Evolutionary conservation across 768 basidiomycete genomes (phyloP), one percentile per base, ranked within the genome.

Genomic region (Trametes gibbosa): DNA sequence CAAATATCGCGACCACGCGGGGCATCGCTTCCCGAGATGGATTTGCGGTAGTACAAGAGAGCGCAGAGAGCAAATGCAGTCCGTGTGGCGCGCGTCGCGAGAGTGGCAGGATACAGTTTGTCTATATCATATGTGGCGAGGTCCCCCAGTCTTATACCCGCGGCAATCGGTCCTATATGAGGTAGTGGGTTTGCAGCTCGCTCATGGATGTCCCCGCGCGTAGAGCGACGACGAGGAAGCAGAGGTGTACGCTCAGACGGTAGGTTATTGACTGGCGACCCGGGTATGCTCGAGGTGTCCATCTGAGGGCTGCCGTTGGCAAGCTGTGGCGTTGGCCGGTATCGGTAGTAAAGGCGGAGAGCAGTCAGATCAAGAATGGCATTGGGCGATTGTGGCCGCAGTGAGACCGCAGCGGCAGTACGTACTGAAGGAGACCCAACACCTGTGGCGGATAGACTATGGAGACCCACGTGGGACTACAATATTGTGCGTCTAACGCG

Each of bases 1-100:
- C 80, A 83, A 0, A 77, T 41, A 54, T 79, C 79, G 10, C 51
- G 40, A 2, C 54, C 48, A n/a, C 48, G 42, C 9, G 53, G 13
- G 1, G 54, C 1, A n/a, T 8, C 17, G 12, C 21, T 40, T 42
- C 24, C 16, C 48, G 48, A 34, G 56, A 59, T 13, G 6, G 32
- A 55, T 32, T 25, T 9, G n/a, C 65, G 59, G 12, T 66, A 50
- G 39, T 67, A 65, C n/a, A 71, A 56, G 8, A 71, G 59, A 2
- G 67, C 65, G 39, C 70, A 59, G 17, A 63, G 56, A 4, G 59
- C 60, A 61, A 66, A 74, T 13, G 66, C 53, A 25, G 61, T 63
- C 25, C 45, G 62, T 16, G 62, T 61, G 17, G 57, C 41, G 10
- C 49, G 47, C 10, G 56, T 37, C 1, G 48, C 19, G n/a, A 58